phyloP scores from a whole-genome alignment of 305 asterid species.

The Rubia peregrina region DNA sequence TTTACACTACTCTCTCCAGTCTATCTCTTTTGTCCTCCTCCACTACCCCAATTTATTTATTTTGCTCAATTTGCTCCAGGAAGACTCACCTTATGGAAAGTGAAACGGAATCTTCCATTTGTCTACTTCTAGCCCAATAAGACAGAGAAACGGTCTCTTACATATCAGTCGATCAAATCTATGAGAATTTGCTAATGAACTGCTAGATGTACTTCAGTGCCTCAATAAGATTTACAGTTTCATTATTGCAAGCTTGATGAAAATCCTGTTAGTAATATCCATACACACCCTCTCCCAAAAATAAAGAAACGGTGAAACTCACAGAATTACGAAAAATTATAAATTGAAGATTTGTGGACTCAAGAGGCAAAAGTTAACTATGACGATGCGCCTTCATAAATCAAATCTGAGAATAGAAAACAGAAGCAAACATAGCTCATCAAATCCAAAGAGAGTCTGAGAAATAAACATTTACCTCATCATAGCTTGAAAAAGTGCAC shows the following conservation, averaged over 20 bases:
- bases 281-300: background rate
- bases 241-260: background rate
- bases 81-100: background rate
- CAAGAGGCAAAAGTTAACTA: background rate
- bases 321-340: background rate
- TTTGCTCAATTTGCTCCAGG: background rate
- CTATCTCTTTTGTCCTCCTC: background rate
- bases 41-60: background rate
- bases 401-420: background rate
- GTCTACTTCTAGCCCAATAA: background rate
- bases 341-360: background rate
- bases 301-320: background rate
- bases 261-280: too few relatives aligned
- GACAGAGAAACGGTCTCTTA: too few relatives aligned
- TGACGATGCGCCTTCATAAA: background rate
- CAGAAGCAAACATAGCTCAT: background rate
- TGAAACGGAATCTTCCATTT: too few relatives aligned
- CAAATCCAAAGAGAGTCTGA: background rate
- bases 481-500: constrained; percentile 68
- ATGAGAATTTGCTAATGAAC: too few relatives aligned
- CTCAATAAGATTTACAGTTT: background rate
- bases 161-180: too few relatives aligned
- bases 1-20: background rate
- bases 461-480: constrained; percentile 46
- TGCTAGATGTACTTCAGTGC: background rate